Evolutionary conservation across 1,139 yeast species (phyloP).

Genomic region (Geotrichum cucujoidarum): DNA sequence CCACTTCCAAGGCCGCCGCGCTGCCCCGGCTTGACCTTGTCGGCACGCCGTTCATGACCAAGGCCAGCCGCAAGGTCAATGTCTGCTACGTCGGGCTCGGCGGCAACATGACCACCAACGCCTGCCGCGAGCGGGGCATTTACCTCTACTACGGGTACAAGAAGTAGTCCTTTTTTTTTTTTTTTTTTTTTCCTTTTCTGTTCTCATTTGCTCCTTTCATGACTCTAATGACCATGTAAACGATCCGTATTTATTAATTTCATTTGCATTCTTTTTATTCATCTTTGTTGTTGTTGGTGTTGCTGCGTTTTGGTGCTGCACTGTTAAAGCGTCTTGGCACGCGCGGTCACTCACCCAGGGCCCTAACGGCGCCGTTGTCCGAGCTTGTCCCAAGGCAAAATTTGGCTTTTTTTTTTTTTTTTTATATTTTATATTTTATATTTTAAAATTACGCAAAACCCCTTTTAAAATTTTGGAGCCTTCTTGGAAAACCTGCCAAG

Average conservation of each 20-base stretch:
- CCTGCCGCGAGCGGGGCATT: conserved; percentile 35
- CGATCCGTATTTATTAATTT: background rate
- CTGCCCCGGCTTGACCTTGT: conserved; percentile 21
- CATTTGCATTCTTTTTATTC: background rate
- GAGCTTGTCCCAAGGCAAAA: too few species aligned
- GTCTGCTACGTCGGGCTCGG: conserved; percentile 36
- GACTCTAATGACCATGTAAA: too few species aligned
- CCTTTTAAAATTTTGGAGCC: too few species aligned
- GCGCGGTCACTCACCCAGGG: too few species aligned
- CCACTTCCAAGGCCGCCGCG: conserved; percentile 6
- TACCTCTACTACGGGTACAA: conserved; percentile 36
- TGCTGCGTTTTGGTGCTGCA: too few species aligned
- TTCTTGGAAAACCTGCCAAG: too few species aligned
- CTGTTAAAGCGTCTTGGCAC: too few species aligned
- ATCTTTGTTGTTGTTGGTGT: background rate
- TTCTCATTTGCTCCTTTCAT: background rate
- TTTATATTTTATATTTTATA: too few species aligned
- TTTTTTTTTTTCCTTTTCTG: background rate
- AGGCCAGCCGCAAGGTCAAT: conserved; percentile 35
- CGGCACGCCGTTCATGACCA: conserved; percentile 31
- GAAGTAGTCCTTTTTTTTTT: conserved; percentile 6
- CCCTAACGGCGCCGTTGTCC: too few species aligned
- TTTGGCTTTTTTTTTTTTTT: too few species aligned
- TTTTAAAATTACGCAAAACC: too few species aligned
- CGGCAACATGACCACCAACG: conserved; percentile 31